A percentile compares a stretch with the other conserved stretches of the same genome.
Conservation (phyloP, 2,329 filamentous ascomycete genomes). For the Cryphonectria naterciae region DNA sequence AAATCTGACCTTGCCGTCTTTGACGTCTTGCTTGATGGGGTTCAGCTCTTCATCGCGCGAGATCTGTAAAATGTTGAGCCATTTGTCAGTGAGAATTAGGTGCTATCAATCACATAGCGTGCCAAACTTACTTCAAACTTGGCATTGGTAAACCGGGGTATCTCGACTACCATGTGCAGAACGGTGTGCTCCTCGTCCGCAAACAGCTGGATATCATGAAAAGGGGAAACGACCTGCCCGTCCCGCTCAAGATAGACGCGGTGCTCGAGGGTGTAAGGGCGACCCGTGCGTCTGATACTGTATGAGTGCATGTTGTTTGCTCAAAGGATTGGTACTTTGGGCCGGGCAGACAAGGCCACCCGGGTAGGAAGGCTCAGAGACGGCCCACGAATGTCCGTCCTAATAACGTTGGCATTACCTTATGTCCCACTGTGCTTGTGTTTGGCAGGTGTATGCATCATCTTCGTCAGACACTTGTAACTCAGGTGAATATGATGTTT, state of each 20-base stretch:
- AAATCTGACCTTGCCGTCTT: constrained; percentile 99
- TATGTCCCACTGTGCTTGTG: not conserved
- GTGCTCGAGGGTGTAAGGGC: constrained; percentile 90
- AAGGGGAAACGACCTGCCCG: constrained; percentile 89
- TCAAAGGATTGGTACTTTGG: no score
- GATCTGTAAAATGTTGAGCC: constrained; percentile 66
- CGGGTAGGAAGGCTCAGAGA: not conserved
- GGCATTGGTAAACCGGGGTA: constrained; percentile 98
- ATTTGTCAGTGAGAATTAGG: not conserved
- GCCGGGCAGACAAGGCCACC: no score
- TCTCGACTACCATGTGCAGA: constrained; percentile 99
- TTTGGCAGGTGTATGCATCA: not conserved
- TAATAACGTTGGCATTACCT: no score
- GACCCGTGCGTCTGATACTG: not conserved
- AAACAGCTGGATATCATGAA: constrained; percentile 98
- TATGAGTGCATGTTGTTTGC: constrained; percentile 16
- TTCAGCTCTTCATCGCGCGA: constrained; percentile 98
- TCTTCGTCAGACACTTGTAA: not conserved
- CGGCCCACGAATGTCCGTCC: no score
- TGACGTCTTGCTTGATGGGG: constrained; percentile 98
- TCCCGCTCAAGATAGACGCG: constrained; percentile 98
- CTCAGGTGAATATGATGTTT: not conserved
- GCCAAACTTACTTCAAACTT: constrained; percentile 84
- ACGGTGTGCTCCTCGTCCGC: constrained; percentile 95
- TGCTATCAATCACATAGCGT: not conserved